phyloP scores from a whole-genome alignment of 2,329 filamentous ascomycete genomes.

The Trichoderma oligosporum region DNA sequence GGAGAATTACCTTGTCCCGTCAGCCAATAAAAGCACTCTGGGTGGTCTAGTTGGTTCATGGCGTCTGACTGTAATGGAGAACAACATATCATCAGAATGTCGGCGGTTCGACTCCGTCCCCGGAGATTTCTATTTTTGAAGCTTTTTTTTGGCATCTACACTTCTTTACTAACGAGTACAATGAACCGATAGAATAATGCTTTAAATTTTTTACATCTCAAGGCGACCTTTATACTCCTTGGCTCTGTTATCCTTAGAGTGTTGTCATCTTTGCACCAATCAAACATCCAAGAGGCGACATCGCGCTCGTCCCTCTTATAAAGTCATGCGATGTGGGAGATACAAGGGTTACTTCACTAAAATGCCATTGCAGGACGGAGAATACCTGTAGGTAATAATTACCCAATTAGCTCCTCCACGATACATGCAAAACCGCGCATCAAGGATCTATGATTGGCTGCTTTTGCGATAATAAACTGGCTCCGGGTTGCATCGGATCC shows the following conservation, averaged over 20 bases:
- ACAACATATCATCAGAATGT: constrained; percentile 26
- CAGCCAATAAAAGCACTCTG: constrained; percentile 21
- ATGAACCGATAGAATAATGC: too few relatives aligned
- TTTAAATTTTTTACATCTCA: too few relatives aligned
- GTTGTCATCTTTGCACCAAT: too few relatives aligned
- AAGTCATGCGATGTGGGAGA: too few relatives aligned
- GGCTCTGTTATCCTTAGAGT: too few relatives aligned
- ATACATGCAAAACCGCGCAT: not conserved
- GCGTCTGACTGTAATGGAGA: constrained; percentile 28
- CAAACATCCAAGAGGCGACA: too few relatives aligned
- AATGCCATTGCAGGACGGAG: too few relatives aligned
- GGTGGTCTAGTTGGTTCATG: constrained; percentile 31
- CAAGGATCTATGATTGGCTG: not conserved
- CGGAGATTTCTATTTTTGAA: constrained; percentile 2
- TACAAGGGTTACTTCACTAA: too few relatives aligned
- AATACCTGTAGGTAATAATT: constrained; percentile 13
- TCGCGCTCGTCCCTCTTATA: too few relatives aligned
- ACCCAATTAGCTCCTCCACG: constrained; percentile 4
- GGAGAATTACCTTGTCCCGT: not conserved
- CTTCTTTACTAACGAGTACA: too few relatives aligned
- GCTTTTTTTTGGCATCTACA: not conserved
- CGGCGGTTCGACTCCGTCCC: constrained; percentile 29
- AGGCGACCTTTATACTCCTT: too few relatives aligned
- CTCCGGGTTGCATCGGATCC: constrained; percentile 9
- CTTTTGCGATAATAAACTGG: not conserved